phyloP scores from a whole-genome alignment of 164 flowering plant species.

The Stephania yunnanensis region DNA sequence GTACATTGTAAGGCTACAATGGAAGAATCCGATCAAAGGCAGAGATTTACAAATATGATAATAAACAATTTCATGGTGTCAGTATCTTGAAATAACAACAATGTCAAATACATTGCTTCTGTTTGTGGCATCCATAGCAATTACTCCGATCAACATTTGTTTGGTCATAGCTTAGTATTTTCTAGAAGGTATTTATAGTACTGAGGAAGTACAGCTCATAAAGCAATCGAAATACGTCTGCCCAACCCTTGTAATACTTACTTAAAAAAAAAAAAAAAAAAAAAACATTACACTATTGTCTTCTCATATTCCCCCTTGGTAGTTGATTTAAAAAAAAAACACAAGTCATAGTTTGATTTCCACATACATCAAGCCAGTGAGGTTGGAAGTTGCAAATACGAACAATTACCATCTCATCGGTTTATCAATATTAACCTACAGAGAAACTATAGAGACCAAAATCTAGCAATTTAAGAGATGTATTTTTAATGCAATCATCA shows the following conservation, averaged over 20 bases:
- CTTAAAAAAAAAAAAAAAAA: too few species aligned
- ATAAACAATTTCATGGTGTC: neutral
- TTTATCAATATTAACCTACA: neutral
- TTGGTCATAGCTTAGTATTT: neutral
- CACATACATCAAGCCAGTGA: neutral
- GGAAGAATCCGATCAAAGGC: neutral
- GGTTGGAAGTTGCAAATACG: neutral
- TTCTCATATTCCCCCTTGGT: too few species aligned
- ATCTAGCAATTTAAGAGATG: neutral
- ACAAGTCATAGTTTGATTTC: too few species aligned
- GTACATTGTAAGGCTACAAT: conserved; percentile 1
- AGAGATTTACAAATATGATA: neutral
- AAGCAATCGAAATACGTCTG: neutral
- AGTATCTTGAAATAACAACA: neutral
- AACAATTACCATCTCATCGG: too few species aligned
- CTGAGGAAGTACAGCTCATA: neutral
- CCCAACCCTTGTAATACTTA: neutral
- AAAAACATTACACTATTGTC: too few species aligned
- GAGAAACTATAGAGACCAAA: neutral
- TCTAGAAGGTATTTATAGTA: neutral
- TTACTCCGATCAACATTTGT: neutral
- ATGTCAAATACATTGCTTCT: neutral
- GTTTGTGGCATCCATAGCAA: neutral
- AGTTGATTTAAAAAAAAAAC: too few species aligned
- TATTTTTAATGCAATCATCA: neutral